These are phyloP conservation scores for Mycena alexandri DNA, from an alignment of 768 basidiomycete genomes.

Conservation along the genomic window DNA sequence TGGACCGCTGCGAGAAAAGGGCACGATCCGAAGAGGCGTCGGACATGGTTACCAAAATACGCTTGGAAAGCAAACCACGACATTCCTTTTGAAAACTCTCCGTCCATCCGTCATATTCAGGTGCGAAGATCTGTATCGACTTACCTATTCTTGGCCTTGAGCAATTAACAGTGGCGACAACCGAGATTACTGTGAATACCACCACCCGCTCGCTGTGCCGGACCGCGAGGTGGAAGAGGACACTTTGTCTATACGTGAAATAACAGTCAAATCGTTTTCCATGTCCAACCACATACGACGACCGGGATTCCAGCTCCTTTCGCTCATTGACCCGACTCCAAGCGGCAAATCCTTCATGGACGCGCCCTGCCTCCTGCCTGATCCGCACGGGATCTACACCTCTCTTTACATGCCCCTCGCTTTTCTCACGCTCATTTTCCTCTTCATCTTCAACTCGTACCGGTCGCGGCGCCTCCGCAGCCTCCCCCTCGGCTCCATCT, in stretches of 20 bases:
- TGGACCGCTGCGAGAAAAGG: conserved; percentile 81
- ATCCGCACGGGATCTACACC: conserved; percentile 61
- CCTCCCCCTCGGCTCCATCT: conserved; percentile 44
- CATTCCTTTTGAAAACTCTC: conserved; percentile 77
- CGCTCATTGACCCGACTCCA: conserved; percentile 58
- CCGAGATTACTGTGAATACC: conserved; percentile 90
- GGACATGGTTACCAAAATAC: conserved; percentile 88
- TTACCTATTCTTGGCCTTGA: conserved; percentile 20
- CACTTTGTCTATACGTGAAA: too few relatives aligned
- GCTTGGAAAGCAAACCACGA: conserved; percentile 82
- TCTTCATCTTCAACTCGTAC: conserved; percentile 60
- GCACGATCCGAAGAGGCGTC: conserved; percentile 78
- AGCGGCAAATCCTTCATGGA: conserved; percentile 66
- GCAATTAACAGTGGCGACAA: conserved; percentile 79
- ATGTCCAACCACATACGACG: conserved; percentile 75
- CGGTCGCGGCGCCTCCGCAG: conserved; percentile 42
- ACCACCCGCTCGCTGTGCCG: conserved; percentile 57
- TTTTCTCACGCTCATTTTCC: conserved; percentile 62
- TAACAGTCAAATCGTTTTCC: conserved; percentile 77
- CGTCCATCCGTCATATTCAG: conserved; percentile 80
- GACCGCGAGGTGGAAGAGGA: conserved; percentile 28
- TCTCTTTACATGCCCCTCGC: conserved; percentile 74
- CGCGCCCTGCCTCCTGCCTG: conserved; percentile 71
- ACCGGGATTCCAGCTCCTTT: conserved; percentile 90
- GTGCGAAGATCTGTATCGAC: conserved; percentile 50